Conservation (phyloP, 1,284 basidiomycete genomes). For the Ceraceosorus guamensis region DNA sequence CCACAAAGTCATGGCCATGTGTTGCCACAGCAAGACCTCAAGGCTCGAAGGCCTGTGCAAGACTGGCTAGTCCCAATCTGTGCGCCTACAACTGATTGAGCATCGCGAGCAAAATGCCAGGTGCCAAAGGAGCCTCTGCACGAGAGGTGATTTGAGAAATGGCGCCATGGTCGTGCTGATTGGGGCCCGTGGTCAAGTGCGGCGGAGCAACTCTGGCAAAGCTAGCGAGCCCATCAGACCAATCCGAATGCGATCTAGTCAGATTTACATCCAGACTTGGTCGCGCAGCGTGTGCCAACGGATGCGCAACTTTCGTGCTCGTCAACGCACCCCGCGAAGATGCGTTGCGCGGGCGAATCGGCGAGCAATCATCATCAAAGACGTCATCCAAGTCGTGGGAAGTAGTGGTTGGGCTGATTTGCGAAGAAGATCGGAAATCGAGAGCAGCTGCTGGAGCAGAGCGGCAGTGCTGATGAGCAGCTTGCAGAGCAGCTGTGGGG, state of each 20-base stretch:
- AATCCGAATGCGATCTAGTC: conserved; percentile 2
- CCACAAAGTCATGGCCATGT: too few species aligned
- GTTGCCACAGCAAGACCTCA: too few species aligned
- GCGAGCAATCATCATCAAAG: conserved; percentile 8
- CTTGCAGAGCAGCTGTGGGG: conserved; percentile 13
- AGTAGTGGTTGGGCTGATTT: background rate
- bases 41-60: too few species aligned
- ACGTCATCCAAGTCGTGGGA: conserved; percentile 1
- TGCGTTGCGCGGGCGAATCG: conserved; percentile 2
- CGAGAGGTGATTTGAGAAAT: too few species aligned
- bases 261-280: background rate
- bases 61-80: too few species aligned
- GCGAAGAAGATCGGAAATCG: background rate
- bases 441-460: conserved; percentile 24
- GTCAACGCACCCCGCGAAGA: background rate
- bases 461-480: conserved; percentile 23
- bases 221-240: background rate
- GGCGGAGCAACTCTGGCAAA: background rate
- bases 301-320: background rate
- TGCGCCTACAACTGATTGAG: conserved; percentile 5
- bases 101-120: conserved; percentile 10
- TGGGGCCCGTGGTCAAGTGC: background rate
- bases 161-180: background rate
- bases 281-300: background rate
- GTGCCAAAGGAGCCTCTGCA: conserved; percentile 9